Conservation (phyloP, 495 filamentous ascomycete species). For the Barbatosphaeria neglecta region DNA sequence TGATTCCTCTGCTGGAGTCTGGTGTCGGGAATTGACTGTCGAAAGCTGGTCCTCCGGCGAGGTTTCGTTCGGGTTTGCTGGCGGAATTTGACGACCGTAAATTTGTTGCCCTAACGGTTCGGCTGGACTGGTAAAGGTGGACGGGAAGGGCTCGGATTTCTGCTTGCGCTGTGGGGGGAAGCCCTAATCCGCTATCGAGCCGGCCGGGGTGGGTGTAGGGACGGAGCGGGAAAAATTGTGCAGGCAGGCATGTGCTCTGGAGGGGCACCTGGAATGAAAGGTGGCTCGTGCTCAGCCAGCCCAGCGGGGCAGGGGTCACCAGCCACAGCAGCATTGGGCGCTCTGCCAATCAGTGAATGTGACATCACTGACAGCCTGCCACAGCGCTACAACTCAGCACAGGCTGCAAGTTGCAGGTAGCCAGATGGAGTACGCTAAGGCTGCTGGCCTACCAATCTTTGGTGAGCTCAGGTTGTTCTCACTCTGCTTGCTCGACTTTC, state of each 20-base stretch:
- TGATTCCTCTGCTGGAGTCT: conserved; percentile 15
- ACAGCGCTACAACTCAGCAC: no score
- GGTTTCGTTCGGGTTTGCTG: neutral
- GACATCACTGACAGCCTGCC: no score
- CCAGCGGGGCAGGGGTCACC: no score
- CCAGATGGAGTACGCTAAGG: no score
- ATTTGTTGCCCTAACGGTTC: neutral
- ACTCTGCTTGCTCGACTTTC: no score
- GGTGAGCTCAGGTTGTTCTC: no score
- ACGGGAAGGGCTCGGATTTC: no score
- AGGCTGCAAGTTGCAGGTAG: no score
- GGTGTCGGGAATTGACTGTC: conserved; percentile 12
- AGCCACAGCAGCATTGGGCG: no score
- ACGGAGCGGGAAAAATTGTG: no score
- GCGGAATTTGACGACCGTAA: neutral
- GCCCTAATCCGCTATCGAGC: neutral
- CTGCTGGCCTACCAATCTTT: no score
- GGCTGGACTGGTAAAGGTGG: neutral
- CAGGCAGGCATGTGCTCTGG: neutral
- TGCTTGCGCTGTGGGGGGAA: neutral
- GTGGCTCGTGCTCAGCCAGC: neutral
- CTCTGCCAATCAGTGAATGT: neutral
- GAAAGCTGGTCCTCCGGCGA: conserved; percentile 14
- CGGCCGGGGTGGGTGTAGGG: neutral
- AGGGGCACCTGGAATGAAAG: neutral